phyloP scores from a whole-genome alignment of 73 alveolate species.

The Uronychia binucleata region DNA sequence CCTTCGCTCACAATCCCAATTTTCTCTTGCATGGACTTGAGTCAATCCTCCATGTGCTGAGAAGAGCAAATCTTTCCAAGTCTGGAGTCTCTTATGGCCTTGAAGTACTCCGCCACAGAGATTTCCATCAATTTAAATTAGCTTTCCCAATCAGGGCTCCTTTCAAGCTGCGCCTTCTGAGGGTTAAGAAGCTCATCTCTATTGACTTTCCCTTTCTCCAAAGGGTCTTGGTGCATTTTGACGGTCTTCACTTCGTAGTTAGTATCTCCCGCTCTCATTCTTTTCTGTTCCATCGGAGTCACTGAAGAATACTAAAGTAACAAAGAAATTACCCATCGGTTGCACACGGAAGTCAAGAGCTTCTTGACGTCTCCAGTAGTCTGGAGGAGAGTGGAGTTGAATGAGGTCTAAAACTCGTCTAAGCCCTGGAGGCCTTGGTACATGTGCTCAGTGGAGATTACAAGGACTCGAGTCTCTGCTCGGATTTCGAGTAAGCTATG shows the following conservation, averaged over 20 bases:
- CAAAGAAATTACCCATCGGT: neutral
- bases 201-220: neutral
- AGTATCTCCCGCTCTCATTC: too few species aligned
- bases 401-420: neutral
- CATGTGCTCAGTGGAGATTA: neutral
- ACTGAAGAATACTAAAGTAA: neutral
- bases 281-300: too few species aligned
- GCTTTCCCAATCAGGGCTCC: too few species aligned
- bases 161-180: too few species aligned
- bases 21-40: too few species aligned
- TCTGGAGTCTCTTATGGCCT: too few species aligned
- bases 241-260: neutral
- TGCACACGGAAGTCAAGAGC: neutral
- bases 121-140: too few species aligned
- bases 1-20: neutral
- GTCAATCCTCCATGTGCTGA: too few species aligned
- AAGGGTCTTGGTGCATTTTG: neutral
- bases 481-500: neutral
- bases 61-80: too few species aligned
- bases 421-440: neutral
- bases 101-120: too few species aligned
- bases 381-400: neutral
- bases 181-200: neutral
- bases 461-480: neutral
- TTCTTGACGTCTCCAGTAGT: neutral